Evolutionary conservation across 2,329 filamentous ascomycete species (phyloP).

Genomic region (Teratosphaeria nubilosa): DNA sequence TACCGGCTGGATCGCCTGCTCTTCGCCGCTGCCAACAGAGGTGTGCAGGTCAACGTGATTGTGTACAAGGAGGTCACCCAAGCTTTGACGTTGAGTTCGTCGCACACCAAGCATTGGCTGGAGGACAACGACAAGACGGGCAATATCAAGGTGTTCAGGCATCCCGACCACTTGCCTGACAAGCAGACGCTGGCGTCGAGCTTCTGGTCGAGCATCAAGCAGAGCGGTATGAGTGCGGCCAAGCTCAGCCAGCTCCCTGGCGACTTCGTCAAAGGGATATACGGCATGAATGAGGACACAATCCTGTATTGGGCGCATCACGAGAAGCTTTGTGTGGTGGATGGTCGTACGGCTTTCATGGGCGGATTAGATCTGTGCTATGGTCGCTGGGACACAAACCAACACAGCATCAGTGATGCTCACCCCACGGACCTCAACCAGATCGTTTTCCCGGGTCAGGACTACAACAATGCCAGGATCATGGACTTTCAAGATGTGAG

Average conservation of each 20-base stretch:
- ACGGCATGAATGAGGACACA: slow-evolving; percentile 70
- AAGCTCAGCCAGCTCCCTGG: slow-evolving; percentile 55
- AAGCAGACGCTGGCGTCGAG: slow-evolving; percentile 54
- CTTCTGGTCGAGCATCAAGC: slow-evolving; percentile 46
- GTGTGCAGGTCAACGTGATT: slow-evolving; percentile 74
- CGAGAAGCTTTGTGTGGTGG: slow-evolving; percentile 78
- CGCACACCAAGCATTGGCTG: slow-evolving; percentile 70
- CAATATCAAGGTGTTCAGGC: slow-evolving; percentile 81
- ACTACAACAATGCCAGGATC: slow-evolving; percentile 81
- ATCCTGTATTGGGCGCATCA: slow-evolving; percentile 90
- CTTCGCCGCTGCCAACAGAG: slow-evolving; percentile 68
- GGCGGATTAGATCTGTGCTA: slow-evolving; percentile 80
- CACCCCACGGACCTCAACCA: slow-evolving; percentile 67
- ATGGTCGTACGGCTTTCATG: slow-evolving; percentile 78
- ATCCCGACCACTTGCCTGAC: slow-evolving; percentile 78
- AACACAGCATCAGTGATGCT: slow-evolving; percentile 71
- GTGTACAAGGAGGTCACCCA: slow-evolving; percentile 72
- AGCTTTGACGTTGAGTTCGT: slow-evolving; percentile 46
- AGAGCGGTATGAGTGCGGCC: slow-evolving; percentile 45
- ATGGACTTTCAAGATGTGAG: slow-evolving; percentile 73
- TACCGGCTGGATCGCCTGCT: slow-evolving; percentile 80
- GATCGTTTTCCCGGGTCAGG: slow-evolving; percentile 78
- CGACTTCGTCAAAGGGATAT: slow-evolving; percentile 67
- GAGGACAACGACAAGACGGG: slow-evolving; percentile 60
- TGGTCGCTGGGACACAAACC: slow-evolving; percentile 76